These are phyloP conservation scores for Micractinium sp. DNA, from an alignment of 139 green algal species.

Conservation along the genomic window DNA sequence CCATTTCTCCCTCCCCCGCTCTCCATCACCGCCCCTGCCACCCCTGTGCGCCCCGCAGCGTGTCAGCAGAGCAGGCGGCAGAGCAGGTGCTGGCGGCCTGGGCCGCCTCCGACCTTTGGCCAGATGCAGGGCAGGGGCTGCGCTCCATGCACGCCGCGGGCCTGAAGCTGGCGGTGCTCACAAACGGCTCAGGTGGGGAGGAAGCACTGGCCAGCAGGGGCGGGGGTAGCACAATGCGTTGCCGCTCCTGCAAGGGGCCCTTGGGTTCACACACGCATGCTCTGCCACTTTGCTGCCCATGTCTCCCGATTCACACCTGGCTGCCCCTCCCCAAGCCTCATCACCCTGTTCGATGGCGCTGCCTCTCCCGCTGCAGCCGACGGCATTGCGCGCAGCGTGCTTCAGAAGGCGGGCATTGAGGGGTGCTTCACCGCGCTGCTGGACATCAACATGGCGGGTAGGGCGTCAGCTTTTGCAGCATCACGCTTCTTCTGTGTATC, in stretches of 20 bases:
- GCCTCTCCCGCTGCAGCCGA: background rate
- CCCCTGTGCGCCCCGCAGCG: background rate
- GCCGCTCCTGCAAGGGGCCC: no score
- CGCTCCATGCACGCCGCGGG: background rate
- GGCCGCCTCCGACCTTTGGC: background rate
- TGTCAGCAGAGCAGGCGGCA: background rate
- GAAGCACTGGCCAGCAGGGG: background rate
- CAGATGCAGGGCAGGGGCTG: background rate
- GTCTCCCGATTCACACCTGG: no score
- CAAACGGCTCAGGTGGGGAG: background rate
- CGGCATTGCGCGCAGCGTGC: background rate
- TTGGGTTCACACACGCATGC: no score
- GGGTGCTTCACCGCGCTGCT: background rate
- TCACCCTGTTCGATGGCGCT: no score
- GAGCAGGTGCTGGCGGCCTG: constrained; percentile 2
- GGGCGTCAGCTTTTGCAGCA: no score
- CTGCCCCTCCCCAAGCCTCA: no score
- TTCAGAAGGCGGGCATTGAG: constrained; percentile 6
- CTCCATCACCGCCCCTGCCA: no score
- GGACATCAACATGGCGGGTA: constrained; percentile 5
- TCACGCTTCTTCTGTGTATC: no score
- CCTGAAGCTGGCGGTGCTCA: background rate
- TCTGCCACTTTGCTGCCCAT: background rate
- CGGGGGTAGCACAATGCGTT: background rate
- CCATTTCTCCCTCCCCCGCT: no score